Percentiles rank a stretch among this genome's conserved stretches.
Evolutionary conservation across 495 filamentous ascomycete genomes (phyloP).

Genomic region (Bryoglossum gracile): DNA sequence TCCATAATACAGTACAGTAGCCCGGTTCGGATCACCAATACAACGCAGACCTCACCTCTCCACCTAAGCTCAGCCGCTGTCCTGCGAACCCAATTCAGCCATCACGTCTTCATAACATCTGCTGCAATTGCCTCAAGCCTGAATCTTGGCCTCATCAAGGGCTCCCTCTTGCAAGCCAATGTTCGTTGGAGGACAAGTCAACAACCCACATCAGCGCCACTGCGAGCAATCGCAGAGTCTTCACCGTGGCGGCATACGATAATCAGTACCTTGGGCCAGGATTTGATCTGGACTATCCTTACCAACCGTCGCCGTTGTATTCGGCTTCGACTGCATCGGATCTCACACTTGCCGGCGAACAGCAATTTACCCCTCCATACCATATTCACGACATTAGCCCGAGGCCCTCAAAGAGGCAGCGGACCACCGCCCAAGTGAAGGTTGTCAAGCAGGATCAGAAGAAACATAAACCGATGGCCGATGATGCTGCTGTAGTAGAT

Average conservation of each 20-base stretch:
- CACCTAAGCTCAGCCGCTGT: background rate
- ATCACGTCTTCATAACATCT: no score
- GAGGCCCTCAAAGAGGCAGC: conserved; percentile 24
- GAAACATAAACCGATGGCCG: conserved; percentile 20
- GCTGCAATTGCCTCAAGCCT: no score
- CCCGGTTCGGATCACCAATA: conserved; percentile 8
- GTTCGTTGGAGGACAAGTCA: conserved; percentile 8
- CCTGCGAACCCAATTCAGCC: background rate
- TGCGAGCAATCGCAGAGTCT: conserved; percentile 24
- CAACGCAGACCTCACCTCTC: conserved; percentile 4
- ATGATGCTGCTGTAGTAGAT: conserved; percentile 16
- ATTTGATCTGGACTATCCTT: conserved; percentile 22
- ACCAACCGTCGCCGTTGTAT: conserved; percentile 22
- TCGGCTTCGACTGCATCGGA: conserved; percentile 21
- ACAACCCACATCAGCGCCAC: conserved; percentile 1
- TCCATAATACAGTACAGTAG: no score
- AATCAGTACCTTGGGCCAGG: conserved; percentile 22
- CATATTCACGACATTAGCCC: conserved; percentile 14
- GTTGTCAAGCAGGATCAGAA: conserved; percentile 8
- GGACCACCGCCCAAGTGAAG: conserved; percentile 18
- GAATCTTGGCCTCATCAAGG: background rate
- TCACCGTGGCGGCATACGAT: conserved; percentile 25
- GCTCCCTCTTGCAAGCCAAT: conserved; percentile 12
- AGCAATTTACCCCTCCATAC: conserved; percentile 16
- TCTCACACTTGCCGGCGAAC: conserved; percentile 19